phyloP scores from a whole-genome alignment of 345 rosid species.

The Nephelium lappaceum region DNA sequence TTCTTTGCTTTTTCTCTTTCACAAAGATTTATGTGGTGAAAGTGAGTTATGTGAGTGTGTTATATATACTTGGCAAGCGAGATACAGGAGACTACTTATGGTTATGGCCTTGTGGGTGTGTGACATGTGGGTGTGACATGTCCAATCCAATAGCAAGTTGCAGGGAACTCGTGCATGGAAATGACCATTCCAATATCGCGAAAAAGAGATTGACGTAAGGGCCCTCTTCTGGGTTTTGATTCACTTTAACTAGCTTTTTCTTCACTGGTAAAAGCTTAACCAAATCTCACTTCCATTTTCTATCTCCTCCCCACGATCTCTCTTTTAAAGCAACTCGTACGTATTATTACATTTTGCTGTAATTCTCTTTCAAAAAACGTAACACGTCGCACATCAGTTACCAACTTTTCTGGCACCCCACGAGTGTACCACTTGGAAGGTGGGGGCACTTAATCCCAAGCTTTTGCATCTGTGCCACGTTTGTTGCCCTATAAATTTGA shows the following conservation, averaged over 20 bases:
- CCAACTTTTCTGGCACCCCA: background rate
- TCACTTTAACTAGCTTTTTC: conserved; percentile 28
- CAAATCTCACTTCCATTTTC: conserved; percentile 24
- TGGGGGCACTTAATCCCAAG: background rate
- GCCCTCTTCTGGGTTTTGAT: conserved; percentile 5
- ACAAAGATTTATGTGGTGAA: background rate
- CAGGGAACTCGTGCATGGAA: conserved; percentile 14
- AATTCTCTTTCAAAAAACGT: background rate
- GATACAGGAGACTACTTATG: background rate
- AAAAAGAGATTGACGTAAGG: conserved; percentile 22
- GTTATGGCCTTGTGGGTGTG: no score
- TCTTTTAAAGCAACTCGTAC: no score
- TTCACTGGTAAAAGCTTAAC: conserved; percentile 23
- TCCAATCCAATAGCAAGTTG: background rate
- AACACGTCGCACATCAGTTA: no score
- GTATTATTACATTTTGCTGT: background rate
- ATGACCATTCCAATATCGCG: background rate
- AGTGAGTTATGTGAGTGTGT: background rate
- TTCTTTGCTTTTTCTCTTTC: background rate
- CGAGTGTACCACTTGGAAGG: background rate
- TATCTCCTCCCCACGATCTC: background rate
- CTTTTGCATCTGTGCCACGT: conserved; percentile 2
- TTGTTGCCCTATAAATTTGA: background rate
- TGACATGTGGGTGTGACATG: background rate
- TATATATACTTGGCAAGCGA: background rate